Base-by-base conservation (phyloP, 2,329 filamentous ascomycete genomes). In the Trichoderma arundinaceum region DNA sequence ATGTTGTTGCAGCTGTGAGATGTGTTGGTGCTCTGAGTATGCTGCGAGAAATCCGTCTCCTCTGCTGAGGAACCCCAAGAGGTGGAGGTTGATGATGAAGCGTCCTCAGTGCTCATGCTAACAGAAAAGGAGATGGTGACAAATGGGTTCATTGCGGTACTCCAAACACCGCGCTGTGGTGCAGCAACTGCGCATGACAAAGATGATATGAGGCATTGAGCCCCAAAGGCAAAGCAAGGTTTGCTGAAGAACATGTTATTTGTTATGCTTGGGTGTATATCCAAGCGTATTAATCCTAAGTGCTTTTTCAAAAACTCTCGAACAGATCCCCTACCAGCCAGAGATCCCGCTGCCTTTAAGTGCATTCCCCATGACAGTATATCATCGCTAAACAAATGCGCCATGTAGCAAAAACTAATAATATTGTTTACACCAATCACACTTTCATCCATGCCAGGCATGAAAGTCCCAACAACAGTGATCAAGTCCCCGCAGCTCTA, bases 351-450 rank as follows among this genome's bases (percentile, higher is more conserved):
- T 28, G 59, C 7, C 41, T 10, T 60, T 60, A 41, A 41, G 3
- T 41, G 43, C 15, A 32, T 38, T 38, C 22, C 12, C 49, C 38
- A 46, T 10, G 19, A 10, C 48, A 54, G 59, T 54, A 54, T 38
- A 63, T 63, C 59, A 63, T 63, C 49, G 59, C 39, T 51, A 46
- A 62, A 63, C 38, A 46, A 54, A 12, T 8, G 41, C 39, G 28
- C 39, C 49, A 54, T 43, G 15, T 46, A 39, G 38, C 44, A 39
- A 19, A 38, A 33, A 32, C 53, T 46, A 38, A 10, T 10, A 46
- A 53, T 8, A 17, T 10, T 54, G 49, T 28, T 46, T 44, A 32
- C 49, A 38, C 7, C 15, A n/a, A 28, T 28, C 39, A 43, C 39
- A 17, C 32, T n/a, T 44, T 9, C n/a, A 35, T 54, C 38, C 46